phyloP scores from a whole-genome alignment of 495 filamentous ascomycete genomes.

The Sordaria brevicollis region DNA sequence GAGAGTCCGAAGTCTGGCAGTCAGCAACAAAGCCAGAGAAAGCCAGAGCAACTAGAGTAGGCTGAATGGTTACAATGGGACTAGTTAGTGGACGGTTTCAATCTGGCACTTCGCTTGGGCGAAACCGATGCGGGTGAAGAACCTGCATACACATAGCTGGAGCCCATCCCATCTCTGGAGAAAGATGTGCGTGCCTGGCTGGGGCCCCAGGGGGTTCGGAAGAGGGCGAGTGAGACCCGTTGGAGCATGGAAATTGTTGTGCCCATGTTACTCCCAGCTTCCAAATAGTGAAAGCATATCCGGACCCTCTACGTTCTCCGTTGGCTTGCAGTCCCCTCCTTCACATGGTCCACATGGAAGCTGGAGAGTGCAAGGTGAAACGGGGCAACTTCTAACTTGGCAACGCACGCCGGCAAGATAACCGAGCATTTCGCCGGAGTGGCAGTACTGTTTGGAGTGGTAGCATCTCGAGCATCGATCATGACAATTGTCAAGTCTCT shows the following conservation, averaged over 20 bases:
- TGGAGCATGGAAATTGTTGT: background rate
- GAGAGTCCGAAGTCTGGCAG: background rate
- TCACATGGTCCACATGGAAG: no score
- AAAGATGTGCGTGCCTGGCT: background rate
- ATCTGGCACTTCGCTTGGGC: background rate
- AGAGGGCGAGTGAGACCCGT: background rate
- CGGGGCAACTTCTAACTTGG: background rate
- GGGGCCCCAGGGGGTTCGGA: background rate
- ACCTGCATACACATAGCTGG: no score
- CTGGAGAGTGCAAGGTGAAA: background rate
- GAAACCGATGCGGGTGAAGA: background rate
- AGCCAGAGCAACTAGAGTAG: background rate
- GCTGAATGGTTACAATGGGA: background rate
- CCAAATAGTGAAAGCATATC: background rate
- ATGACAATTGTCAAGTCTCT: background rate
- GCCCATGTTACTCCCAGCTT: background rate
- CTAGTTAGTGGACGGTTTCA: background rate
- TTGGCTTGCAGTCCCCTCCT: background rate
- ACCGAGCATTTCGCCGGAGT: background rate
- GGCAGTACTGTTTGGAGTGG: background rate
- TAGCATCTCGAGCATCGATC: background rate
- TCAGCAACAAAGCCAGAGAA: background rate
- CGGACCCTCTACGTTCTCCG: background rate
- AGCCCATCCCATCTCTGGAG: background rate
- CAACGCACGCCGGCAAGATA: background rate